Evolutionary conservation across 257 asterid species (phyloP).

Genomic region (Hygrophila difformis): DNA sequence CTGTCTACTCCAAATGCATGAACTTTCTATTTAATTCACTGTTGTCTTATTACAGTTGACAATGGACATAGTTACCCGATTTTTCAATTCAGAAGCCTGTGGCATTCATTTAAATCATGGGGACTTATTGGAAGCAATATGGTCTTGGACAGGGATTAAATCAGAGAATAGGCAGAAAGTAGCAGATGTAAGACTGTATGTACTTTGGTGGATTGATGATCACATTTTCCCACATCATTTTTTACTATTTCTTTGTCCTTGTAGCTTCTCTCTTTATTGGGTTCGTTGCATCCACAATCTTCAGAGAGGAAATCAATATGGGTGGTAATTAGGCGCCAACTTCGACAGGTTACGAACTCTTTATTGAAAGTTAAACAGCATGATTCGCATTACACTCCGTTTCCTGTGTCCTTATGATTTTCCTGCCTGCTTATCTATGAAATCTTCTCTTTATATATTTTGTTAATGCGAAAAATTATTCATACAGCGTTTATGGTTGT

Average conservation of each 20-base stretch:
- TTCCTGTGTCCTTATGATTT: constrained; percentile 3
- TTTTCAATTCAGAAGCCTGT: constrained; percentile 67
- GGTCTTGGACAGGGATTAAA: constrained; percentile 94
- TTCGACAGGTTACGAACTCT: constrained; percentile 65
- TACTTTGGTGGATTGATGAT: constrained; percentile 7
- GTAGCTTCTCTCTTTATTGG: constrained; percentile 90
- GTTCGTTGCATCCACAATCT: constrained; percentile 91
- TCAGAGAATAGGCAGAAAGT: constrained; percentile 82
- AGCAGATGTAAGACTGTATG: constrained; percentile 56
- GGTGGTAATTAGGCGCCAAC: constrained; percentile 93
- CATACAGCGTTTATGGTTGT: constrained; percentile 3
- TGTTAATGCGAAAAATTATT: background rate
- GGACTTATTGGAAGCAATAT: constrained; percentile 81
- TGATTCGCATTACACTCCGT: constrained; percentile 1
- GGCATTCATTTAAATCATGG: constrained; percentile 89
- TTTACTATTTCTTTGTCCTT: constrained; percentile 16
- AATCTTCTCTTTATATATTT: constrained; percentile 5
- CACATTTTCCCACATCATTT: constrained; percentile 2
- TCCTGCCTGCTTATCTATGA: constrained; percentile 1
- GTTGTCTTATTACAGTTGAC: constrained; percentile 65
- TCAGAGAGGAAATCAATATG: constrained; percentile 91
- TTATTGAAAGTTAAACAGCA: constrained; percentile 3
- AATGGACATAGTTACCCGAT: constrained; percentile 56
- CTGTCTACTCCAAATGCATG: too few relatives aligned
- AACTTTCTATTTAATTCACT: too few relatives aligned